Percentiles rank a stretch among this genome's conserved stretches.
Evolutionary conservation across 371 early-diverging fungal genomes (phyloP).

Genomic region (Synchytrium microbalum): DNA sequence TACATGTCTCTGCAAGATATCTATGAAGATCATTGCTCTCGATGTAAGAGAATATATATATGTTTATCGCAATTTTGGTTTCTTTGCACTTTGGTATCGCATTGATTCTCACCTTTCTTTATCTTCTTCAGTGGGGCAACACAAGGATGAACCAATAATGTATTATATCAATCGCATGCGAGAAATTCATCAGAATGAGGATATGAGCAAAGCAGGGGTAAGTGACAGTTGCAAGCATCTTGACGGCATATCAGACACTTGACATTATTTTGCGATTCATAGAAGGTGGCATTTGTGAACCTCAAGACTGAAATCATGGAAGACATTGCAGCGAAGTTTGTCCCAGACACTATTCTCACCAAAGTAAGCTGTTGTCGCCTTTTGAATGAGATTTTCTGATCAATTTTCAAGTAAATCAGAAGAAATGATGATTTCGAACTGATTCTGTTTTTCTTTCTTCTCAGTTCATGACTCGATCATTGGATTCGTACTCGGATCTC

Average conservation of each 20-base stretch:
- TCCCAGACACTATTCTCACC: slow-evolving; percentile 73
- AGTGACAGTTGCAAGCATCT: neutral
- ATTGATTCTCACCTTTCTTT: neutral
- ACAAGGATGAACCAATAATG: slow-evolving; percentile 74
- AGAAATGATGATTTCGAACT: neutral
- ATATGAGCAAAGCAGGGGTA: slow-evolving; percentile 27
- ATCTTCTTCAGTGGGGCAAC: too few relatives aligned
- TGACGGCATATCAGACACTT: neutral
- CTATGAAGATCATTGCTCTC: slow-evolving; percentile 73
- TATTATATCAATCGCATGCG: slow-evolving; percentile 49
- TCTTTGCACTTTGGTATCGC: neutral
- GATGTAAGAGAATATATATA: too few relatives aligned
- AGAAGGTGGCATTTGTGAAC: slow-evolving; percentile 61
- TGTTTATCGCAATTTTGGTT: too few relatives aligned
- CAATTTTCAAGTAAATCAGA: neutral
- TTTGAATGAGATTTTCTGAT: slow-evolving; percentile 1
- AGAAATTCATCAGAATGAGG: slow-evolving; percentile 27
- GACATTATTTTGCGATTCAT: slow-evolving; percentile 1
- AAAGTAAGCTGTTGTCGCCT: slow-evolving; percentile 34
- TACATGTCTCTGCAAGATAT: slow-evolving; percentile 78
- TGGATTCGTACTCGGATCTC: slow-evolving; percentile 73
- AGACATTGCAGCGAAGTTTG: slow-evolving; percentile 62
- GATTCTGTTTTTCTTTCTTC: neutral
- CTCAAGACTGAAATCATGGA: slow-evolving; percentile 74
- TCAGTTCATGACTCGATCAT: slow-evolving; percentile 55